These are phyloP conservation scores for Aegilops longissima DNA, from an alignment of 176 grass and related monocot genomes.

Conservation along the genomic window DNA sequence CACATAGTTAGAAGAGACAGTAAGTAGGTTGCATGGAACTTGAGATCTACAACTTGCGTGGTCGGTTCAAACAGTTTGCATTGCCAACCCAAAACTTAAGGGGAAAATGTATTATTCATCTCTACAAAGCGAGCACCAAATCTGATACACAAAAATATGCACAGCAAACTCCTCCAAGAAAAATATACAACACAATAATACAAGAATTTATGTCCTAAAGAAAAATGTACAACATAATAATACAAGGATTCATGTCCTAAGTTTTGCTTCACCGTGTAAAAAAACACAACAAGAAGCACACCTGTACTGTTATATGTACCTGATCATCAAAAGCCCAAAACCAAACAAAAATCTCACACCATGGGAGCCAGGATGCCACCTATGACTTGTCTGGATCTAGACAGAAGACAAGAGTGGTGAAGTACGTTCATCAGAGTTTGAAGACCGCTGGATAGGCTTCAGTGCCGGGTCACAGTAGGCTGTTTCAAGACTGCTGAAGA, in stretches of 20 bases:
- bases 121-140: background rate
- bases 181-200: constrained; percentile 23
- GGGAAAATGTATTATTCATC: constrained; percentile 2
- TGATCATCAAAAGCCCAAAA: background rate
- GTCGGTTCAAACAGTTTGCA: background rate
- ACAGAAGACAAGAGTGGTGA: constrained; percentile 57
- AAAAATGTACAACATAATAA: constrained; percentile 21
- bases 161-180: background rate
- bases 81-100: background rate
- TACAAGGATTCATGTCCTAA: background rate
- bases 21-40: background rate
- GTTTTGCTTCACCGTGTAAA: constrained; percentile 22
- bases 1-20: background rate
- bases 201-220: background rate
- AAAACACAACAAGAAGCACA: background rate
- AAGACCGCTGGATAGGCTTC: constrained; percentile 45
- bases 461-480: constrained; percentile 67
- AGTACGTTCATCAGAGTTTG: constrained; percentile 39
- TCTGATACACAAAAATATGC: constrained; percentile 12
- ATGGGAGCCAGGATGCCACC: background rate
- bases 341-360: constrained; percentile 33
- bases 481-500: constrained; percentile 64
- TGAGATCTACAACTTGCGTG: background rate
- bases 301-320: constrained; percentile 6
- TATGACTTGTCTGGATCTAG: constrained; percentile 27